Conservation (phyloP, 2,329 filamentous ascomycete genomes). For the Penicillium hordei region DNA sequence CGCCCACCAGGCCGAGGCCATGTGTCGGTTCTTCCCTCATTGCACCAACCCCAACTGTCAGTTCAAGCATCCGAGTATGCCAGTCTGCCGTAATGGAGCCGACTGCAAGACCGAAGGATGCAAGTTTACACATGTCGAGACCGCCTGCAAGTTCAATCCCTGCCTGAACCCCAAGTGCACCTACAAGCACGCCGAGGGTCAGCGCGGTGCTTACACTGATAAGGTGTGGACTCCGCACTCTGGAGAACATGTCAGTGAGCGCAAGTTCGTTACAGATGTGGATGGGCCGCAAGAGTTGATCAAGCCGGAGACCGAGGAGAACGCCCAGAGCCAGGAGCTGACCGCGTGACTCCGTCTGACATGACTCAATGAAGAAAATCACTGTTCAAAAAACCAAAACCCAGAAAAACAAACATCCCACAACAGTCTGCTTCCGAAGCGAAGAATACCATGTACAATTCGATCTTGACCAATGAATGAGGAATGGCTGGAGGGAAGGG, state of each 20-base stretch:
- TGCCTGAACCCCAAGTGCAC: slow-evolving; percentile 86
- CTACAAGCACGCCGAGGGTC: slow-evolving; percentile 88
- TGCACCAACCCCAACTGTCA: slow-evolving; percentile 84
- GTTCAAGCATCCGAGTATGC: slow-evolving; percentile 85
- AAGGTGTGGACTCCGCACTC: slow-evolving; percentile 78
- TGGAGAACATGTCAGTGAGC: slow-evolving; percentile 76
- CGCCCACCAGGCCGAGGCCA: slow-evolving; percentile 76
- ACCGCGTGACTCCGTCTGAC: slow-evolving; percentile 33
- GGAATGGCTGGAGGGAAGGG: slow-evolving; percentile 26
- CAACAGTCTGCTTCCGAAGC: slow-evolving; percentile 3
- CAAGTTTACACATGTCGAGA: slow-evolving; percentile 85
- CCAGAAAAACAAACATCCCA: background rate
- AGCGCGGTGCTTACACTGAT: slow-evolving; percentile 78
- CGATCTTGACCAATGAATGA: slow-evolving; percentile 21
- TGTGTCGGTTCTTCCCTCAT: slow-evolving; percentile 89
- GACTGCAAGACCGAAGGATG: slow-evolving; percentile 80
- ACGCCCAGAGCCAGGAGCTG: slow-evolving; percentile 33
- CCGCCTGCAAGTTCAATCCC: slow-evolving; percentile 84
- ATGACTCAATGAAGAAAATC: slow-evolving; percentile 11
- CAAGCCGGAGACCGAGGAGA: slow-evolving; percentile 55
- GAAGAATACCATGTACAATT: slow-evolving; percentile 30
- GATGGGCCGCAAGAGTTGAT: slow-evolving; percentile 68
- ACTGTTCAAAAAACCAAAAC: background rate
- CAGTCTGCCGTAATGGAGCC: slow-evolving; percentile 84
- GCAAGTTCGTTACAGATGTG: slow-evolving; percentile 75